Evolutionary conservation across 2,329 filamentous ascomycete genomes (phyloP), one percentile per base, ranked within the genome.

Genomic region (Botrytis aclada): DNA sequence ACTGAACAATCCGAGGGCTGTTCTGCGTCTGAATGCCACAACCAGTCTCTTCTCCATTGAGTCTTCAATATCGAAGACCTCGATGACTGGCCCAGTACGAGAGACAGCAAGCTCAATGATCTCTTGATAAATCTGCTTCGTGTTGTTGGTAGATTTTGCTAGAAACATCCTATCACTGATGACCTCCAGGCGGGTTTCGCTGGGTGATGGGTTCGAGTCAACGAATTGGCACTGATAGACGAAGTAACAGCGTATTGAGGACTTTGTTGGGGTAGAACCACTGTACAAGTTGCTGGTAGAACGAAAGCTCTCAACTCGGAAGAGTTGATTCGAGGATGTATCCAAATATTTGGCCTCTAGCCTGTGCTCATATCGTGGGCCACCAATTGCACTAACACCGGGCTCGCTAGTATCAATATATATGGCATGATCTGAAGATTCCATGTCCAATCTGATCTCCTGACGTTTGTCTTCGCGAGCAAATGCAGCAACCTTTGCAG

Each of bases 341-440:
- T 98, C 94, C 77, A 99, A 88, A 82, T 98, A 98, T 86, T 98
- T 98, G 82, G 91, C 88, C 84, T 98, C 96, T 74, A 99, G 93
- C 74, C 95, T 89, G 81, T 94, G 91, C 85, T 99, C 96, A 82
- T 98, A 99, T 74, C 91, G 88, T n/a, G 96, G 95, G 3, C 96
- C 96, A 71, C 88, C 85, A 34, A 93, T 85, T 64, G 90, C 88
- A 74, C 91, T 93, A 78, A 93, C 86, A 77, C 96, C 96, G 25
- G 96, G 95, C 80, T 92, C 92, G 83, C 95, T 98, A 72, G 96
- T 99, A 82, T 99, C 96, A 78, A 99, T 98, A 85, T 98, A 99
- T 80, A 98, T 97, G 74, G 96, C 96, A 81, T 98, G 96, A 82
- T 98, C 96, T 74, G 87, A 85, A 34, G 94, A 94, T 84, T 99